phyloP scores from a whole-genome alignment of 352 stramenopile species.

The Halophytophthora polymorphica region DNA sequence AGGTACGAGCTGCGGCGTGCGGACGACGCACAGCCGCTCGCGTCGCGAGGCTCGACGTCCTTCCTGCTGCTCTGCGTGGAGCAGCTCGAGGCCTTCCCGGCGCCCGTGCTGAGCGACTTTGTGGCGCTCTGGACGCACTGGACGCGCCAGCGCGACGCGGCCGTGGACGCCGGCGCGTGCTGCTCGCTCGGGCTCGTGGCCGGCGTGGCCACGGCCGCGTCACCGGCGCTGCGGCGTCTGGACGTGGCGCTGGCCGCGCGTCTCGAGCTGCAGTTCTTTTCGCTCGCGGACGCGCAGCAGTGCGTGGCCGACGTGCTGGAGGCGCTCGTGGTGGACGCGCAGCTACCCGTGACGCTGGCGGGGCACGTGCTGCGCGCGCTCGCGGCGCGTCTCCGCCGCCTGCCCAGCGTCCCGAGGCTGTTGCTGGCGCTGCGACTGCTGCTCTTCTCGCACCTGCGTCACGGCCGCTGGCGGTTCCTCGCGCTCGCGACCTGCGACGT shows the following conservation, averaged over 20 bases:
- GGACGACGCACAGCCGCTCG: too few species aligned
- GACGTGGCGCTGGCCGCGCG: conserved; percentile 45
- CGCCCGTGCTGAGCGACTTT: conserved; percentile 62
- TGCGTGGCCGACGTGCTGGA: conserved; percentile 77
- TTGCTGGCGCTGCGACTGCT: conserved; percentile 60
- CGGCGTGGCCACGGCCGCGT: conserved; percentile 64
- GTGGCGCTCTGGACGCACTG: conserved; percentile 71
- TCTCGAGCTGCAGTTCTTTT: conserved; percentile 77
- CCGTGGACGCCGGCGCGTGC: not conserved
- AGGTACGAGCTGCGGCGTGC: conserved; percentile 31
- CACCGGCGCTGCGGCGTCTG: conserved; percentile 60
- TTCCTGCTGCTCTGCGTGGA: conserved; percentile 77
- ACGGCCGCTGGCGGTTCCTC: conserved; percentile 60
- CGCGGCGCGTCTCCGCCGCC: conserved; percentile 39
- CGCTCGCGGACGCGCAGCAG: conserved; percentile 70
- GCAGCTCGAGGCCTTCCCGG: conserved; percentile 61
- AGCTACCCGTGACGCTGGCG: conserved; percentile 51
- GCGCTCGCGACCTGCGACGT: conserved; percentile 21
- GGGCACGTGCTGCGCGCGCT: conserved; percentile 51
- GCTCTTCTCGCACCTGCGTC: conserved; percentile 59
- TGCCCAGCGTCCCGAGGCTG: conserved; percentile 68
- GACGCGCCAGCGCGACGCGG: conserved; percentile 20
- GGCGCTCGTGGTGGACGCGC: conserved; percentile 56
- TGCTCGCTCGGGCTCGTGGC: conserved; percentile 58
- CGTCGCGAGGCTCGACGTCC: too few species aligned